Evolutionary conservation across 2,329 filamentous ascomycete genomes (phyloP).

Genomic region (Colletotrichum truncatum): DNA sequence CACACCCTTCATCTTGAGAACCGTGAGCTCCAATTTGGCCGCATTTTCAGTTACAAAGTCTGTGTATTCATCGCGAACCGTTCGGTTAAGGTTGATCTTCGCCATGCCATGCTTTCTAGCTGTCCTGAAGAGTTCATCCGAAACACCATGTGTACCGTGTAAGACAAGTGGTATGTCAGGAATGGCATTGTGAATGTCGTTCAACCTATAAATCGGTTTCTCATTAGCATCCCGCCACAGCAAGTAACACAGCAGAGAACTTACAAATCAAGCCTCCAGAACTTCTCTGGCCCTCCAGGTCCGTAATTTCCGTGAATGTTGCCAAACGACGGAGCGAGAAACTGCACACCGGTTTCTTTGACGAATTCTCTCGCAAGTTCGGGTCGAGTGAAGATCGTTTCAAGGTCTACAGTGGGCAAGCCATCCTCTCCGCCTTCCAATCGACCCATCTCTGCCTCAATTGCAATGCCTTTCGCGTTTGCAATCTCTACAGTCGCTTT

Average conservation of each 20-base stretch:
- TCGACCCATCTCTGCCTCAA: constrained; percentile 64
- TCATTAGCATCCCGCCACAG: background rate
- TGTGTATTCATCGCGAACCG: background rate
- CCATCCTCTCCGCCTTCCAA: background rate
- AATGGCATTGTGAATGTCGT: background rate
- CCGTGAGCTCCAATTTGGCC: background rate
- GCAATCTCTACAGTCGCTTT: constrained; percentile 66
- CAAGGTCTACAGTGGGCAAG: background rate
- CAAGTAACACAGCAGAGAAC: background rate
- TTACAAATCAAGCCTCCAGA: background rate
- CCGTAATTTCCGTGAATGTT: background rate
- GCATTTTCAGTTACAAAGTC: background rate
- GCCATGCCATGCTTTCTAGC: background rate
- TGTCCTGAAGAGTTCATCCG: background rate
- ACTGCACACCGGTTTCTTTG: background rate
- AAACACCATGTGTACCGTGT: background rate
- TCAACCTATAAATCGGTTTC: background rate
- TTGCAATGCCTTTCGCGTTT: constrained; percentile 66
- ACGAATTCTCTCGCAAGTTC: constrained; percentile 1
- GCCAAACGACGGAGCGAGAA: constrained; percentile 2
- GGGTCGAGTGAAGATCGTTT: background rate
- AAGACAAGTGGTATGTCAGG: background rate
- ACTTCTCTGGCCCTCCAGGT: background rate
- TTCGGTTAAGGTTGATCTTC: constrained; percentile 9
- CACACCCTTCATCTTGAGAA: background rate